Conservation (phyloP, 768 basidiomycete genomes). For the Krasilnikovozyma curviuscula region DNA sequence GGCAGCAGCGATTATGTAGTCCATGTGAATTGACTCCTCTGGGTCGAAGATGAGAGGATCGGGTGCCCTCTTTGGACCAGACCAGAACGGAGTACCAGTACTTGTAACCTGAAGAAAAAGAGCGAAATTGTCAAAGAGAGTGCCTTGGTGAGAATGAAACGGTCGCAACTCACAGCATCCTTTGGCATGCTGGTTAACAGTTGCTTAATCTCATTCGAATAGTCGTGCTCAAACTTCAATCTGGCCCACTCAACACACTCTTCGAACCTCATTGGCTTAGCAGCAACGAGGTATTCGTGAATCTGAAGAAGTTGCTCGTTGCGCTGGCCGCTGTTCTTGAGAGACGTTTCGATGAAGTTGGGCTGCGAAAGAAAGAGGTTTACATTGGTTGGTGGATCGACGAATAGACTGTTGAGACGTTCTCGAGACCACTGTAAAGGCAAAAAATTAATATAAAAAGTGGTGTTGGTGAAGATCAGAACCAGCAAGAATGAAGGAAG, state of each 20-base stretch:
- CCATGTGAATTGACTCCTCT: constrained; percentile 66
- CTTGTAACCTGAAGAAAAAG: constrained; percentile 36
- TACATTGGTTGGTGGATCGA: constrained; percentile 80
- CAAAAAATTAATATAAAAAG: background rate
- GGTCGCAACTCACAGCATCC: constrained; percentile 45
- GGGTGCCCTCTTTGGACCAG: constrained; percentile 91
- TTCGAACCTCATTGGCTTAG: constrained; percentile 86
- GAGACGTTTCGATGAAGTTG: constrained; percentile 73
- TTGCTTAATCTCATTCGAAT: constrained; percentile 81
- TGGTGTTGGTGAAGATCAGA: background rate
- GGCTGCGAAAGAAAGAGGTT: constrained; percentile 94
- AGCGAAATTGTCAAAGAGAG: background rate
- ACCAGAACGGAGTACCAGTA: constrained; percentile 95
- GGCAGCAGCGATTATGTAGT: constrained; percentile 77
- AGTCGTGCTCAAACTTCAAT: constrained; percentile 82
- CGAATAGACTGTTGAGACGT: constrained; percentile 79
- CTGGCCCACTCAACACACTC: constrained; percentile 97
- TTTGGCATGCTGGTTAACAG: constrained; percentile 84
- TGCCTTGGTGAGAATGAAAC: background rate
- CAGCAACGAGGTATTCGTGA: constrained; percentile 65
- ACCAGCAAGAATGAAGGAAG: background rate
- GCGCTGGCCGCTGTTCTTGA: constrained; percentile 82
- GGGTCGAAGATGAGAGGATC: constrained; percentile 73
- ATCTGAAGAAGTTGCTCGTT: constrained; percentile 77
- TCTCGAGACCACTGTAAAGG: constrained; percentile 67